These are phyloP conservation scores for Amaranthus hypochondriacus DNA, from an alignment of 148 eudicot genomes.

Conservation along the genomic window DNA sequence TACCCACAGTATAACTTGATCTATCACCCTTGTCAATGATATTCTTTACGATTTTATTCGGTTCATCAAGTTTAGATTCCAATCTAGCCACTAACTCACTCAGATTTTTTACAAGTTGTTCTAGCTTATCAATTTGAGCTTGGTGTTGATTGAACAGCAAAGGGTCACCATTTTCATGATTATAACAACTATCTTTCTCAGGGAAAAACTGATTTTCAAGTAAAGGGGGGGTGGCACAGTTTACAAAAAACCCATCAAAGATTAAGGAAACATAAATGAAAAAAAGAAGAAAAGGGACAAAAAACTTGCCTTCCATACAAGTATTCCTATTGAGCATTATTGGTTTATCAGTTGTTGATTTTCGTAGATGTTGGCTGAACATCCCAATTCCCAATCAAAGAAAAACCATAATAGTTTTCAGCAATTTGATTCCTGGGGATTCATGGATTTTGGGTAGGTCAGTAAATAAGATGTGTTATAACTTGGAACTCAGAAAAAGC, in stretches of 20 bases:
- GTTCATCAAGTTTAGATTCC: slow-evolving; percentile 42
- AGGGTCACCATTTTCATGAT: background rate
- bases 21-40: slow-evolving; percentile 16
- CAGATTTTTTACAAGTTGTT: slow-evolving; percentile 59
- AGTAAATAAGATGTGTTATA: too few species aligned
- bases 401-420: too few species aligned
- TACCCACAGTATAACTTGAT: slow-evolving; percentile 9
- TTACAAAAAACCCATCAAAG: slow-evolving; percentile 34
- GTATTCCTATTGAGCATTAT: slow-evolving; percentile 23
- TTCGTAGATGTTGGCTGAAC: too few species aligned
- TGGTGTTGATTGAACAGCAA: slow-evolving; percentile 33
- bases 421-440: too few species aligned
- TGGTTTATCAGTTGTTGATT: background rate
- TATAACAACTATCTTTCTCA: background rate
- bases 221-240: slow-evolving; percentile 14
- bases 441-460: too few species aligned
- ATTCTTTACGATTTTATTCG: slow-evolving; percentile 1
- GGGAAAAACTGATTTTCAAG: slow-evolving; percentile 17
- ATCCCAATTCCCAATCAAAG: too few species aligned
- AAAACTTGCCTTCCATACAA: slow-evolving; percentile 49
- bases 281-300: slow-evolving; percentile 27
- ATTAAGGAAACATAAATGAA: slow-evolving; percentile 13
- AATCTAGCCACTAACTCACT: slow-evolving; percentile 60
- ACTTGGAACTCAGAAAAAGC: too few species aligned
- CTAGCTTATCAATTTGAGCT: slow-evolving; percentile 66